phyloP scores from a whole-genome alignment of 495 filamentous ascomycete species.

The Penicillium bovifimosum region DNA sequence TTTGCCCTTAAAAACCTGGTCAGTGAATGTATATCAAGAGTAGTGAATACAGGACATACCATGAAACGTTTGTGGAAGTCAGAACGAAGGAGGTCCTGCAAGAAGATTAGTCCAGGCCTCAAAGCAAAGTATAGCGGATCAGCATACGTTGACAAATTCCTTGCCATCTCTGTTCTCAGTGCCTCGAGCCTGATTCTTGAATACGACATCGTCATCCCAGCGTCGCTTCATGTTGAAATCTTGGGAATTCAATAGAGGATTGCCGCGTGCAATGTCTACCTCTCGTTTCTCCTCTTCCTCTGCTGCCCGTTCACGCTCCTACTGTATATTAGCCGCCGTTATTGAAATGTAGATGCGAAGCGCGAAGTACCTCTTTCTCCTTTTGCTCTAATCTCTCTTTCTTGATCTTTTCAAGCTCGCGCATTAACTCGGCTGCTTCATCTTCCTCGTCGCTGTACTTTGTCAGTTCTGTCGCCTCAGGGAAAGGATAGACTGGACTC shows the following conservation, averaged over 20 bases:
- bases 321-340: conserved; percentile 7
- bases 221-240: conserved; percentile 48
- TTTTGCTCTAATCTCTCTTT: conserved; percentile 79
- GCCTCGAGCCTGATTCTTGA: conserved; percentile 95
- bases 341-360: background rate
- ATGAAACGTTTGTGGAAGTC: conserved; percentile 99
- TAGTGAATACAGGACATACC: conserved; percentile 46
- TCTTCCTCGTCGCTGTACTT: conserved; percentile 66
- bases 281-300: conserved; percentile 79
- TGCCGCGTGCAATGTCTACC: conserved; percentile 83
- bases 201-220: conserved; percentile 99
- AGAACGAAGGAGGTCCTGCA: conserved; percentile 79
- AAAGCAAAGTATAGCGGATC: background rate
- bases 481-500: background rate
- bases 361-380: conserved; percentile 62
- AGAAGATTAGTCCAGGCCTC: conserved; percentile 17
- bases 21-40: conserved; percentile 20
- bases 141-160: conserved; percentile 88
- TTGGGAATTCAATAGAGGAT: conserved; percentile 76
- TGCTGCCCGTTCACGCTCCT: conserved; percentile 70
- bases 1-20: conserved; percentile 48
- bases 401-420: conserved; percentile 93
- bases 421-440: conserved; percentile 81
- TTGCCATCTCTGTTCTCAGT: conserved; percentile 91
- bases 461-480: conserved; percentile 6